A percentile compares a stretch with the other conserved stretches of the same genome.
Evolutionary conservation across 176 grass and related monocot genomes (phyloP).

Genomic region (Zizania latifolia): DNA sequence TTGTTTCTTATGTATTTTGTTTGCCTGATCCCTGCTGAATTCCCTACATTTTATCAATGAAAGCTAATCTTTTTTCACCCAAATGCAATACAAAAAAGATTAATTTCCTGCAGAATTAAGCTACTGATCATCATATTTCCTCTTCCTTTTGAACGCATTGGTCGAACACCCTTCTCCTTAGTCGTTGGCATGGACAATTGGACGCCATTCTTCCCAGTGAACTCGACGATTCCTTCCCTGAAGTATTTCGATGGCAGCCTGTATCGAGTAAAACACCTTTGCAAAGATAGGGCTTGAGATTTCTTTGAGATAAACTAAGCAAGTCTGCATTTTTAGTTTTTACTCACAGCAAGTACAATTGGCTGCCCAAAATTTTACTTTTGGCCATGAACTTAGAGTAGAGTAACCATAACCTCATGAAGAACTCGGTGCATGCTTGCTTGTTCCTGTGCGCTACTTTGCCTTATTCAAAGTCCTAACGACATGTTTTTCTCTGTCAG

Average conservation of each 20-base stretch:
- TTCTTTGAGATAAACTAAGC: constrained; percentile 16
- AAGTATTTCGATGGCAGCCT: background rate
- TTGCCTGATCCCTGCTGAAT: background rate
- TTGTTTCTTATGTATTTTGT: background rate
- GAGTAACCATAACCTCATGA: constrained; percentile 11
- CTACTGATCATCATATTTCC: background rate
- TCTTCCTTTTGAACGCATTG: background rate
- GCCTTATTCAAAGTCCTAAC: constrained; percentile 28
- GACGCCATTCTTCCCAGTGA: too few relatives aligned
- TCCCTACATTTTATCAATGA: constrained; percentile 11
- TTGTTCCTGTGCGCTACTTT: background rate
- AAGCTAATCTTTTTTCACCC: background rate
- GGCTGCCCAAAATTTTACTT: background rate
- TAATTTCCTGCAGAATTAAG: background rate
- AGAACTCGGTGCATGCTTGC: background rate
- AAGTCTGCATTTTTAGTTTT: background rate
- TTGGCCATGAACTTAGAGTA: background rate
- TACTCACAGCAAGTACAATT: constrained; percentile 8
- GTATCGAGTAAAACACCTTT: background rate
- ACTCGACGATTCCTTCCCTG: too few relatives aligned
- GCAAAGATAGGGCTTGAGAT: background rate
- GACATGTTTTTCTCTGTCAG: constrained; percentile 33
- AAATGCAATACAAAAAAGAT: background rate
- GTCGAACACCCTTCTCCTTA: too few relatives aligned
- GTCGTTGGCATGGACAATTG: too few relatives aligned